Percentiles rank a stretch among this genome's conserved stretches.
These are phyloP conservation scores for Andrographis paniculata DNA, from an alignment of 305 asterid species.

Conservation along the genomic window DNA sequence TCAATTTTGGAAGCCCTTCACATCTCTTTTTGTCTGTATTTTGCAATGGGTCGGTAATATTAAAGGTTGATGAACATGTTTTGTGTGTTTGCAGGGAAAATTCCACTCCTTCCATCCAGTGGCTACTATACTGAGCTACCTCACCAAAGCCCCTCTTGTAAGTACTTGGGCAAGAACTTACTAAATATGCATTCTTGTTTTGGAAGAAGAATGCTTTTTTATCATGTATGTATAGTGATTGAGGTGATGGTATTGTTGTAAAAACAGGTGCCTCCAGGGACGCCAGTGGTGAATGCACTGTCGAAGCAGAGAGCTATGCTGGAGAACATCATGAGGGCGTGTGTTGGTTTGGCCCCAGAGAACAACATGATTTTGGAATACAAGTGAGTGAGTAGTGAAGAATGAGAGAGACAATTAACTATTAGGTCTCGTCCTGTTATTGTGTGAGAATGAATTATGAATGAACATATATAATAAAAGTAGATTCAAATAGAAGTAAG, in stretches of 20 bases:
- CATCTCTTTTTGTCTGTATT: not conserved
- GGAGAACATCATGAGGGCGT: slow-evolving; percentile 93
- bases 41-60: no score
- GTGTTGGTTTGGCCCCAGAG: slow-evolving; percentile 95
- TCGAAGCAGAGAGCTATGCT: slow-evolving; percentile 95
- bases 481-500: no score
- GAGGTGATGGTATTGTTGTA: not conserved
- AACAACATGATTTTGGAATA: slow-evolving; percentile 97
- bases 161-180: slow-evolving; percentile 17
- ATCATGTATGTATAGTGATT: not conserved
- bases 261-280: slow-evolving; percentile 89
- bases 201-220: no score
- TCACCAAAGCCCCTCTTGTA: slow-evolving; percentile 56
- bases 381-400: slow-evolving; percentile 34
- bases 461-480: no score
- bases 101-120: slow-evolving; percentile 53
- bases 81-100: slow-evolving; percentile 45
- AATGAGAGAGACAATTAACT: not conserved
- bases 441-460: not conserved
- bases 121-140: slow-evolving; percentile 56
- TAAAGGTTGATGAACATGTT: no score
- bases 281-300: slow-evolving; percentile 94
- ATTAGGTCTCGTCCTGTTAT: not conserved
- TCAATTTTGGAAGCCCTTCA: not conserved
- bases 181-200: not conserved